Evolutionary conservation across 2,329 filamentous ascomycete genomes (phyloP).

Genomic region (Thelonectria rubi): DNA sequence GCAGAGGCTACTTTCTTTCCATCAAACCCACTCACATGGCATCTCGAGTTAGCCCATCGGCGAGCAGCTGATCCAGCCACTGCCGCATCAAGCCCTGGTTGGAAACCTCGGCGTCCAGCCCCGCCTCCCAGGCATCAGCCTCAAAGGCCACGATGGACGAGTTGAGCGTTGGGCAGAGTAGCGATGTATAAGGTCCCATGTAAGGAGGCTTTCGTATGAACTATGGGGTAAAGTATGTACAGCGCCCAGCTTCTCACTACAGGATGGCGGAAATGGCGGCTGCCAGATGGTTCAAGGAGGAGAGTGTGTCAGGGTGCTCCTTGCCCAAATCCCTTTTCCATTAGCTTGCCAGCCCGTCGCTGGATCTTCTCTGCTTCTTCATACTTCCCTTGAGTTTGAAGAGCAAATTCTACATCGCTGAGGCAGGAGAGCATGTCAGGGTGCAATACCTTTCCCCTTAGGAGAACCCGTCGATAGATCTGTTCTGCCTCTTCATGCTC

Average conservation of each 20-base stretch:
- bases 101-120: slow-evolving; percentile 4
- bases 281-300: neutral
- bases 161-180: slow-evolving; percentile 10
- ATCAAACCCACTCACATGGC: neutral
- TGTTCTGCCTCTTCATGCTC: neutral
- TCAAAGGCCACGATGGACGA: slow-evolving; percentile 15
- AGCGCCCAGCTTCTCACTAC: too few species aligned
- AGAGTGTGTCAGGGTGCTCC: neutral
- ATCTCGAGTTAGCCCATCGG: slow-evolving; percentile 9
- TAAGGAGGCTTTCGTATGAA: too few species aligned
- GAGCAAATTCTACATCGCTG: too few species aligned
- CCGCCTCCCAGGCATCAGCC: slow-evolving; percentile 20
- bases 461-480: neutral
- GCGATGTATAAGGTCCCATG: too few species aligned
- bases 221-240: too few species aligned
- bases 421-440: neutral
- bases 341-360: neutral
- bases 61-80: slow-evolving; percentile 15
- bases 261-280: neutral
- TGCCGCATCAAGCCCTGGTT: slow-evolving; percentile 19
- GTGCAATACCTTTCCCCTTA: neutral
- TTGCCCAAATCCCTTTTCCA: neutral
- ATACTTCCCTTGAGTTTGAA: neutral
- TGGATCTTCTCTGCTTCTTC: neutral
- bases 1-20: too few species aligned